A percentile compares a stretch with the other conserved stretches of the same genome.
Evolutionary conservation across 306 rosid genomes (phyloP).

Genomic region (Quercus suber): DNA sequence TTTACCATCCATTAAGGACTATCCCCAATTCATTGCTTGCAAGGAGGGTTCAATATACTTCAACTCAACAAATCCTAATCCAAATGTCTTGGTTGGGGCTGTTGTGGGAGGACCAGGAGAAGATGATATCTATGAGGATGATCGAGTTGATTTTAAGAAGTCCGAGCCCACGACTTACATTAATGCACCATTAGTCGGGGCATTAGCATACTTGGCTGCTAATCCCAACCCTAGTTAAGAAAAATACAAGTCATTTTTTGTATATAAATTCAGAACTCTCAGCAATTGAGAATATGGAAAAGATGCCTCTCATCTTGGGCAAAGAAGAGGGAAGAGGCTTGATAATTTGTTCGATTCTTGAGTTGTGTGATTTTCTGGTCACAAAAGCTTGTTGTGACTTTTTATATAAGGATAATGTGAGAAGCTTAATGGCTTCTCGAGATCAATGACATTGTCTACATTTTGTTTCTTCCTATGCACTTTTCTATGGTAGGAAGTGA

Average conservation of each 20-base stretch:
- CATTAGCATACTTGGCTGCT: slow-evolving; percentile 64
- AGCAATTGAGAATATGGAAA: slow-evolving; percentile 7
- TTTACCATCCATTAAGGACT: slow-evolving; percentile 71
- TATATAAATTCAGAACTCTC: slow-evolving; percentile 14
- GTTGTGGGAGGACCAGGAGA: slow-evolving; percentile 84
- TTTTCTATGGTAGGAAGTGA: neutral
- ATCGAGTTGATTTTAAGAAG: slow-evolving; percentile 63
- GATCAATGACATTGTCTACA: slow-evolving; percentile 16
- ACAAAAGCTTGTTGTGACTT: slow-evolving; percentile 28
- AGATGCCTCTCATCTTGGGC: slow-evolving; percentile 66
- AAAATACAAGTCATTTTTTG: slow-evolving; percentile 10
- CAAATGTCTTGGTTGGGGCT: slow-evolving; percentile 78
- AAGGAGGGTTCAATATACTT: slow-evolving; percentile 72
- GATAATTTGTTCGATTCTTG: slow-evolving; percentile 25
- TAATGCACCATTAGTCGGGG: slow-evolving; percentile 94
- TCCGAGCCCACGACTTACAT: slow-evolving; percentile 95
- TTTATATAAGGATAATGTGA: neutral
- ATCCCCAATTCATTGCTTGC: slow-evolving; percentile 68
- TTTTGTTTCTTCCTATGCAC: neutral
- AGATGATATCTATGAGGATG: slow-evolving; percentile 69
- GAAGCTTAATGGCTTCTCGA: neutral
- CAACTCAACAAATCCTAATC: slow-evolving; percentile 70
- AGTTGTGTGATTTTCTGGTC: slow-evolving; percentile 27
- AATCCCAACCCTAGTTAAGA: slow-evolving; percentile 45
- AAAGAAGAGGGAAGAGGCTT: slow-evolving; percentile 66